phyloP scores from a whole-genome alignment of 305 asterid genomes.

The Fraxinus ornus region DNA sequence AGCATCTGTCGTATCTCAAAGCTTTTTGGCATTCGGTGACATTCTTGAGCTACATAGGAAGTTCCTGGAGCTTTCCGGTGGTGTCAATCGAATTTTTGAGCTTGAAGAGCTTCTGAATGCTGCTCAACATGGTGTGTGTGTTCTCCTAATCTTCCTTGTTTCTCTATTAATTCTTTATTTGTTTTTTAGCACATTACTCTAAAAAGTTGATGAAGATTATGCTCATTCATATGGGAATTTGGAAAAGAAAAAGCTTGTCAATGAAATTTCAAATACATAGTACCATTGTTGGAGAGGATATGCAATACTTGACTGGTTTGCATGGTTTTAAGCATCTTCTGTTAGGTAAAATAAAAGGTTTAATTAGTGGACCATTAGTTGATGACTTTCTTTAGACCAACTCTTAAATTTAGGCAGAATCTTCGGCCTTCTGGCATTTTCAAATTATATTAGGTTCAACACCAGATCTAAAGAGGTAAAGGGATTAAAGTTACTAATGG shows the following conservation, averaged over 20 bases:
- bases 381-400: not conserved
- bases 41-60: conserved; percentile 93
- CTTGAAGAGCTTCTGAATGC: conserved; percentile 90
- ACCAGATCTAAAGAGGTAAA: not conserved
- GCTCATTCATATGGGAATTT: conserved; percentile 8
- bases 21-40: conserved; percentile 99
- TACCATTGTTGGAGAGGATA: conserved; percentile 10
- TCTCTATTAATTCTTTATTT: conserved; percentile 11
- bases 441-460: not conserved
- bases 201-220: conserved; percentile 3
- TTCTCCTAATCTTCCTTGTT: conserved; percentile 17
- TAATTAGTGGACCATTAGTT: not conserved
- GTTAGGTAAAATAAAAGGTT: conserved; percentile 7
- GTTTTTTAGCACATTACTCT: not conserved
- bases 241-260: not conserved
- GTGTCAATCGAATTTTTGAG: conserved; percentile 85
- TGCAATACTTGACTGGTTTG: conserved; percentile 6
- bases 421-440: not conserved
- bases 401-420: not conserved
- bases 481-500: not conserved
- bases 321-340: not conserved
- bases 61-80: conserved; percentile 95
- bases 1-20: conserved; percentile 98
- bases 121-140: conserved; percentile 70
- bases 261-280: not conserved